Base-by-base conservation (phyloP, 1,284 basidiomycete genomes). In the Moesziomyces antarcticus region DNA sequence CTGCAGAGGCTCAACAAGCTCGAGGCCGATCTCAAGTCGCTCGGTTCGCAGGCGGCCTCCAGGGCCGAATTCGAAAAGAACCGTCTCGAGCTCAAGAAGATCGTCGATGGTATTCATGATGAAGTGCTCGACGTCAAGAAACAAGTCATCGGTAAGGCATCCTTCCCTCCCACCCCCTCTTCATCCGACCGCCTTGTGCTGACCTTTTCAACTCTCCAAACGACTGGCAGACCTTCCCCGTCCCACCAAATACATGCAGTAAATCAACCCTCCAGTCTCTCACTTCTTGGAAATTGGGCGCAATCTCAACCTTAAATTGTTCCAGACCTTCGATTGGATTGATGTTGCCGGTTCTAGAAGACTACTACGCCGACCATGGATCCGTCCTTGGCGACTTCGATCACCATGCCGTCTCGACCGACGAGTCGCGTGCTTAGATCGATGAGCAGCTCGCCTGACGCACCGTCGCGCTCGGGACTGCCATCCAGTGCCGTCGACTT, bases 201-300 rank as follows among this genome's bases (percentile, higher is more conserved):
- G 37, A 51, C 21, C 4, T 2, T n/a, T 16, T 6, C 3, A 7
- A 18, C 50, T 24, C 42, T n/a, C 16, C 10, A 4, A 10, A 18
- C 44, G 24, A 45, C 30, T n/a, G 9, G 30, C 51, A 69, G 72
- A 74, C 54, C 59, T 70, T 4, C 72, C 72, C 24, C 56, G 67
- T 22, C 67, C 72, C 18, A 74, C 72, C 27, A 74, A 74, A 50
- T 70, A 74, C 67, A 74, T 74, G 72, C 57, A 74, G 63, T 72
- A 62, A 46, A 52, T 27, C 25, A 50, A 51, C 22, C 21, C 13
- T 33, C 18, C 25, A 6, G 41, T 20, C 25, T 24, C 14, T 24
- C 24, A 7, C 27, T 6, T 33, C n/a, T 10, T 18, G 30, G 11
- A 33, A 33, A 11, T 3, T 33, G 9, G 16, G 3, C 27, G 33